phyloP scores from a whole-genome alignment of 2,329 filamentous ascomycete genomes.

The Gaeumannomyces sp. region DNA sequence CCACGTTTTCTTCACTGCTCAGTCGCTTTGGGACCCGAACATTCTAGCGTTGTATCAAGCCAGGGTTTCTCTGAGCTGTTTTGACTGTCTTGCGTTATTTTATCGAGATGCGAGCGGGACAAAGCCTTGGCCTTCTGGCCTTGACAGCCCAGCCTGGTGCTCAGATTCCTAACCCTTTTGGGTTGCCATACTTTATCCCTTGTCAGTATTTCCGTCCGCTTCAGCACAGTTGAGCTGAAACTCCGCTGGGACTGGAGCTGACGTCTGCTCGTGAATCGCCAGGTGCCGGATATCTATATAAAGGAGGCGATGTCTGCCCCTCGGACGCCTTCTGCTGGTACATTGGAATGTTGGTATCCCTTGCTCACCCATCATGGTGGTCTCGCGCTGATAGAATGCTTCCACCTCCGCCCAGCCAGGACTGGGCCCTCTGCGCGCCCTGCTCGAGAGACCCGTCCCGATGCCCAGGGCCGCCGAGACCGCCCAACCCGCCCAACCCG shows the following conservation, averaged over 20 bases:
- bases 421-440: conserved; percentile 4
- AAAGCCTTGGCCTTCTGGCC: conserved; percentile 1
- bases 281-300: background rate
- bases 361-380: background rate
- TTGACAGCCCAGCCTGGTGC: background rate
- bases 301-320: conserved; percentile 3
- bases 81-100: background rate
- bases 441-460: background rate
- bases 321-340: conserved; percentile 4
- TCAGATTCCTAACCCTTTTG: background rate
- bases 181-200: conserved; percentile 3
- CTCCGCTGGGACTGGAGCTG: background rate
- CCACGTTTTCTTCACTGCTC: background rate
- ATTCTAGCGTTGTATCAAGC: background rate
- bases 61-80: background rate
- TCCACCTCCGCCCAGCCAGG: background rate
- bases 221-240: background rate
- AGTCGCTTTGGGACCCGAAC: no score
- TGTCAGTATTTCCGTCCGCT: background rate
- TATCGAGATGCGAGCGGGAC: background rate
- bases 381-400: background rate
- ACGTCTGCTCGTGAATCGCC: background rate
- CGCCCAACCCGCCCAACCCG: background rate
- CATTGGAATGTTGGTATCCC: background rate
- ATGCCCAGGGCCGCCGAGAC: background rate